These are phyloP conservation scores for Aspergillus terreus DNA, from an alignment of 2,329 filamentous ascomycete genomes.

Conservation along the genomic window DNA sequence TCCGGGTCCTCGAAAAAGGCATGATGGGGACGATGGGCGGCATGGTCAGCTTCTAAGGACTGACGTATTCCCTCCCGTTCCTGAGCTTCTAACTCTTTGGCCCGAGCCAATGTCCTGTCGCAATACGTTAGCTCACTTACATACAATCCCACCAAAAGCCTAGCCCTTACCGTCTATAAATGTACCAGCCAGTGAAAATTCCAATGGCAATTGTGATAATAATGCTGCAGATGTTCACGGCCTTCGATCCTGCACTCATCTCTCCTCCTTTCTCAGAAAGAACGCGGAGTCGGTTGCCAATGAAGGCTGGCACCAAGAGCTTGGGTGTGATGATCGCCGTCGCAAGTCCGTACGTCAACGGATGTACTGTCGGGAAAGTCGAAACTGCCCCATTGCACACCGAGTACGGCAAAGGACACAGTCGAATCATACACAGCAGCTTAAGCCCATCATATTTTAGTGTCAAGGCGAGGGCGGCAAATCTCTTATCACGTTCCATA, in stretches of 20 bases:
- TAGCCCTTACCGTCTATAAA: slow-evolving; percentile 62
- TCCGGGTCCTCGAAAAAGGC: slow-evolving; percentile 38
- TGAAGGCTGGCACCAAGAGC: slow-evolving; percentile 85
- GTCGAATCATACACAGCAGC: slow-evolving; percentile 82
- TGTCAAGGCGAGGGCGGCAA: slow-evolving; percentile 82
- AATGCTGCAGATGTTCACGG: slow-evolving; percentile 81
- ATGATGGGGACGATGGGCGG: slow-evolving; percentile 30
- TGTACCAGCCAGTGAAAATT: slow-evolving; percentile 72
- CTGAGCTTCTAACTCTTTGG: slow-evolving; percentile 47
- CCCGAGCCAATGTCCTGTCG: slow-evolving; percentile 44
- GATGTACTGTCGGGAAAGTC: slow-evolving; percentile 84
- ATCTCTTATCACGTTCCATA: slow-evolving; percentile 78
- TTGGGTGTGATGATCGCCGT: slow-evolving; percentile 83
- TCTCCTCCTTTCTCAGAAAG: slow-evolving; percentile 79
- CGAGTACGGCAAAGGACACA: slow-evolving; percentile 90
- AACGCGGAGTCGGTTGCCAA: slow-evolving; percentile 76
- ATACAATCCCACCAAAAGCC: neutral
- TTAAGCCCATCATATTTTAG: slow-evolving; percentile 86
- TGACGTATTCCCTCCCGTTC: slow-evolving; percentile 39
- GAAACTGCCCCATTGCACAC: slow-evolving; percentile 91
- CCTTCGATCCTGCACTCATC: slow-evolving; percentile 75
- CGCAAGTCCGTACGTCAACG: slow-evolving; percentile 71
- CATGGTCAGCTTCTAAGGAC: slow-evolving; percentile 33
- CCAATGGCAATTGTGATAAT: slow-evolving; percentile 68
- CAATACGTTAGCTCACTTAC: slow-evolving; percentile 4